Conservation (phyloP, 352 stramenopile species). For the Phytophthora capsici region DNA sequence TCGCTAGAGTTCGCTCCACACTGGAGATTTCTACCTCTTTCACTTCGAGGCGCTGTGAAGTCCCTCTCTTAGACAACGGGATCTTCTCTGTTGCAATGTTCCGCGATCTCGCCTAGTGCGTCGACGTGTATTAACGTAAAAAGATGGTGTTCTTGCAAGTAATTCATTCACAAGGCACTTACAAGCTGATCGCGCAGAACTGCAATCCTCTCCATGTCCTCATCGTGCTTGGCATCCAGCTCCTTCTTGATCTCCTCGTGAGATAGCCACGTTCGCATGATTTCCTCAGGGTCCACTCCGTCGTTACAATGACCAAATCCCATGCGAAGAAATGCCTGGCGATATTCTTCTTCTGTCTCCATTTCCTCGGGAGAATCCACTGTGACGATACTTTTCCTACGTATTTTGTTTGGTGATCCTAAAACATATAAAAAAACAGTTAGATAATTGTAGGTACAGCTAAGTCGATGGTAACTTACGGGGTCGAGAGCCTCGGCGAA, state of each 20-base stretch:
- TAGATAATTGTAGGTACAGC: background rate
- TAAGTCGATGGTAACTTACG: slow-evolving; percentile 7
- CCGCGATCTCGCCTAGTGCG: slow-evolving; percentile 48
- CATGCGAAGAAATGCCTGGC: slow-evolving; percentile 73
- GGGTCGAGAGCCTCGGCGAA: slow-evolving; percentile 12
- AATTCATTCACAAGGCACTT: slow-evolving; percentile 8
- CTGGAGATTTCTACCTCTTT: slow-evolving; percentile 74
- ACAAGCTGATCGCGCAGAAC: slow-evolving; percentile 70
- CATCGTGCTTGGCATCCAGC: slow-evolving; percentile 67
- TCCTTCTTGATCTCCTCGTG: slow-evolving; percentile 77
- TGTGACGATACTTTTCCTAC: slow-evolving; percentile 8
- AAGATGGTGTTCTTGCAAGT: too few relatives aligned
- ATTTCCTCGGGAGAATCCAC: slow-evolving; percentile 18
- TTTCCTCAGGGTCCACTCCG: slow-evolving; percentile 66
- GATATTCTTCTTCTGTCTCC: slow-evolving; percentile 46
- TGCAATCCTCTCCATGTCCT: slow-evolving; percentile 61
- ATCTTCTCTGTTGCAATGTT: slow-evolving; percentile 57
- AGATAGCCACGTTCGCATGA: slow-evolving; percentile 67
- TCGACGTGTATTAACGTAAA: background rate
- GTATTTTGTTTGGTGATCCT: slow-evolving; percentile 26
- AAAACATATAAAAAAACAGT: background rate
- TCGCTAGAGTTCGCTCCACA: slow-evolving; percentile 64
- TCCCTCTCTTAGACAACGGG: slow-evolving; percentile 67
- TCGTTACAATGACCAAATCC: slow-evolving; percentile 66
- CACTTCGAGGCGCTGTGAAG: slow-evolving; percentile 70